Percentiles rank a stretch among this genome's conserved stretches.
These are phyloP conservation scores for Eucalyptus tenuipes DNA, from an alignment of 345 rosid species.

Conservation along the genomic window DNA sequence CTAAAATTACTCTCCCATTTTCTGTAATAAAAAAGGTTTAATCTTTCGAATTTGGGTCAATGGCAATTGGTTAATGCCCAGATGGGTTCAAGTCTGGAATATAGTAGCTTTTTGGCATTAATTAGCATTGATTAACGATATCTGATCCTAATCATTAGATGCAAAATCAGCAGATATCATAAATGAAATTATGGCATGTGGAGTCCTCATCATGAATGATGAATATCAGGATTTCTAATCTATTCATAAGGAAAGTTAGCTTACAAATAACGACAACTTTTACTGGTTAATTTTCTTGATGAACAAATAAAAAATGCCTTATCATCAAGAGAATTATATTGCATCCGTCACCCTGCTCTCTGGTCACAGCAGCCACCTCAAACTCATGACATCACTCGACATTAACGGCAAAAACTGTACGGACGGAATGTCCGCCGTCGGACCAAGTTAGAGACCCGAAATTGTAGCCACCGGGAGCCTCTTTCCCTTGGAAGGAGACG, in stretches of 20 bases:
- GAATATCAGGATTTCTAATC: background rate
- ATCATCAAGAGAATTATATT: background rate
- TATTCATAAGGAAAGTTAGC: background rate
- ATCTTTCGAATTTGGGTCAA: background rate
- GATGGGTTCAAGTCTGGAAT: background rate
- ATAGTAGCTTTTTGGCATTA: background rate
- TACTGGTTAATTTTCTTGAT: background rate
- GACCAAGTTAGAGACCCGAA: conserved; percentile 57
- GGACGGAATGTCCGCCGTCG: conserved; percentile 38
- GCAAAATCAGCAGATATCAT: background rate
- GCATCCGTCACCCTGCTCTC: background rate
- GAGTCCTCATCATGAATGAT: background rate
- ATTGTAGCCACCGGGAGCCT: conserved; percentile 39
- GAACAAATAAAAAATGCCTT: background rate
- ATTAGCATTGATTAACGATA: background rate
- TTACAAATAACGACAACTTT: background rate
- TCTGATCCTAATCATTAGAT: background rate
- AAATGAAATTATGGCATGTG: background rate
- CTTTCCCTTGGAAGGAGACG: conserved; percentile 31
- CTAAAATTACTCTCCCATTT: background rate
- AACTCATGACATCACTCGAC: conserved; percentile 2
- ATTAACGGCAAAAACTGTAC: conserved; percentile 42
- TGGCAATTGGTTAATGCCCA: background rate
- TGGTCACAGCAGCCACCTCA: background rate
- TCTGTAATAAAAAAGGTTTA: background rate